Conservation (phyloP, 768 basidiomycete genomes). For the Mycena maculata region DNA sequence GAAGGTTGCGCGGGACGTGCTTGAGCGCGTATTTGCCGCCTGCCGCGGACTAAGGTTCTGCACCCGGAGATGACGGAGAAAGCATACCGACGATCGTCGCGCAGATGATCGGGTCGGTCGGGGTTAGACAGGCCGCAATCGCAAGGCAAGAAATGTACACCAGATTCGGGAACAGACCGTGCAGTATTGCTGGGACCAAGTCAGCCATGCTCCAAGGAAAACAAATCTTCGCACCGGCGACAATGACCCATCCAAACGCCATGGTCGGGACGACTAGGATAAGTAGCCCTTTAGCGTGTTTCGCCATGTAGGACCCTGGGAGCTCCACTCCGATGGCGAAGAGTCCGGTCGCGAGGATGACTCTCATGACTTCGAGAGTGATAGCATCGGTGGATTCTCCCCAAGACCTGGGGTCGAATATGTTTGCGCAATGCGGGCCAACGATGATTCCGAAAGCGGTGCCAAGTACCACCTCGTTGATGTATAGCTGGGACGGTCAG, state of each 20-base stretch:
- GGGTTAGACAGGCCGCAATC: constrained; percentile 90
- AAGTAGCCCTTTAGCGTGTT: constrained; percentile 78
- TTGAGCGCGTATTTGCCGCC: constrained; percentile 77
- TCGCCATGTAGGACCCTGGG: constrained; percentile 84
- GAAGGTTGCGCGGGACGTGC: constrained; percentile 79
- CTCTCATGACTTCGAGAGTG: constrained; percentile 87
- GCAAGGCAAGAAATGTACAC: constrained; percentile 82
- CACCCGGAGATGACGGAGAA: neutral
- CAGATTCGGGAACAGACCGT: constrained; percentile 76
- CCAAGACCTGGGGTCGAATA: constrained; percentile 87
- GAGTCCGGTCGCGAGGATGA: constrained; percentile 91
- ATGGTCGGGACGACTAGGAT: constrained; percentile 86
- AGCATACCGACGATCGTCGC: constrained; percentile 79
- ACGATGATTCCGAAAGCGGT: constrained; percentile 75
- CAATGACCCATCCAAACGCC: constrained; percentile 84
- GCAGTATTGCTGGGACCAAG: constrained; percentile 64
- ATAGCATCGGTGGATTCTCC: constrained; percentile 62
- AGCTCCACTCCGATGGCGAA: constrained; percentile 97
- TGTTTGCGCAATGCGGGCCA: constrained; percentile 76
- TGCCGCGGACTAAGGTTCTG: constrained; percentile 36
- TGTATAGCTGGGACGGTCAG: constrained; percentile 67
- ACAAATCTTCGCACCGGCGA: constrained; percentile 27
- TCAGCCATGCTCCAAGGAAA: neutral
- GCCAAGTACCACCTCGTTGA: constrained; percentile 95
- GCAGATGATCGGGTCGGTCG: constrained; percentile 95